phyloP scores from a whole-genome alignment of 768 basidiomycete species.

The Boletus rubropictus region DNA sequence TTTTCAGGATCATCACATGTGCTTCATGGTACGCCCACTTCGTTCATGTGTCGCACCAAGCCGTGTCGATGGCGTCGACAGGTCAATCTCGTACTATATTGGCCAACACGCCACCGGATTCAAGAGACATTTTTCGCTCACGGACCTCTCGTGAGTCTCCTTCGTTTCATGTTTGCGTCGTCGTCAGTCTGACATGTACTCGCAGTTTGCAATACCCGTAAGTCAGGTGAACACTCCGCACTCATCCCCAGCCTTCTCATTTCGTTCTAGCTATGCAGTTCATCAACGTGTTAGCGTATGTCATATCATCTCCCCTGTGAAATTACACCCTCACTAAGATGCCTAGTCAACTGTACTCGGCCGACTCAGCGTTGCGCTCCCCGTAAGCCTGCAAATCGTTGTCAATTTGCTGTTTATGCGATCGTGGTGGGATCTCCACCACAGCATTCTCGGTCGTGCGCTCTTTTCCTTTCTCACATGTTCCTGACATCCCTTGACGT shows the following conservation, averaged over 20 bases:
- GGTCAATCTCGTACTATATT: constrained; percentile 53
- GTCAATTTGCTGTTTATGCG: constrained; percentile 68
- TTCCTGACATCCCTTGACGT: background rate
- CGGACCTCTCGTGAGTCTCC: constrained; percentile 62
- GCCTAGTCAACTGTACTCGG: constrained; percentile 36
- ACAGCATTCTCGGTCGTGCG: constrained; percentile 38
- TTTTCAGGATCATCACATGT: constrained; percentile 57
- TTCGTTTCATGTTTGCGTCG: background rate
- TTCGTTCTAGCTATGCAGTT: constrained; percentile 45
- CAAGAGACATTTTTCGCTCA: constrained; percentile 70
- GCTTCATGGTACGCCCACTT: constrained; percentile 47
- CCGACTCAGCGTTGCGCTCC: constrained; percentile 46
- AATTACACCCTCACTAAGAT: background rate
- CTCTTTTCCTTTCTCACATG: background rate
- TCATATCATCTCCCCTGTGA: constrained; percentile 27
- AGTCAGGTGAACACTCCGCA: constrained; percentile 10
- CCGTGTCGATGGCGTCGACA: constrained; percentile 22
- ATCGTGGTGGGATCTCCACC: constrained; percentile 87
- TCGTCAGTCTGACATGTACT: constrained; percentile 12
- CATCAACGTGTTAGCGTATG: constrained; percentile 57
- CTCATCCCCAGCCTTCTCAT: background rate
- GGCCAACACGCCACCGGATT: constrained; percentile 56
- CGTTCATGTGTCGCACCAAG: background rate
- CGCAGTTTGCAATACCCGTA: constrained; percentile 35
- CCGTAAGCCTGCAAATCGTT: constrained; percentile 58